Base-by-base conservation (phyloP, 2,329 filamentous ascomycete genomes). In the Penicillium palitans region DNA sequence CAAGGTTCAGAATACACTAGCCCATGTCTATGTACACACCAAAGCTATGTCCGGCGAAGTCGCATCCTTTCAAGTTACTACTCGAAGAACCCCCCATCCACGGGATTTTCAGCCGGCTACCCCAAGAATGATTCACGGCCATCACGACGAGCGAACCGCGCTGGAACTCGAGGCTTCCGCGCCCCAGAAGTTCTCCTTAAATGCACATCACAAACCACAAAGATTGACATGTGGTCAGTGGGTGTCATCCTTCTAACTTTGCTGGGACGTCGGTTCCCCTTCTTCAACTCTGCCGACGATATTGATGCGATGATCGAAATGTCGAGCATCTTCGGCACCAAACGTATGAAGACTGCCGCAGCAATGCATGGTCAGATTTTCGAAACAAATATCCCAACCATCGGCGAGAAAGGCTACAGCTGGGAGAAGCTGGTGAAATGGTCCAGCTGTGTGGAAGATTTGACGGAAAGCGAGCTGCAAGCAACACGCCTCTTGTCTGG, bases 241-340 rank as follows among this genome's bases (percentile, higher is more conserved):
- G 95, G 95, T 42, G 93, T 99, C n/a, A 96, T 99, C 55, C 83
- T 99, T 2, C 81, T 99, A n/a, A 99, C 95, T 0, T 89, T 99
- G 62, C 81, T 99, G 15, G 93, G 90, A 41, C 89, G 90, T 57
- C 87, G 95, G 4, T 99, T 99, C 69, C 95, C 95, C 1, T 99
- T 99, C 77, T 99, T 99, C 82, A 97, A 99, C 77, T 96, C 91
- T 46, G 89, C 92, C n/a, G 95, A 99, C 73, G 95, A 99, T 69
- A 90, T 99, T 48, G 95, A 99, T 71, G 95, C 95, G 52, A 89
- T 97, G 84, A 93, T 99, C 66, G 95, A 99, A 76, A 96, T 99
- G 65, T 90, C 93, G 37, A 96, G 91, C 58, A 96, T 99, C 60
- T 97, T 98, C 73, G 95, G 95, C 50, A 83, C 83, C 42, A 87